phyloP scores from a whole-genome alignment of 805 yeast species.

The Kuraishia molischiana region DNA sequence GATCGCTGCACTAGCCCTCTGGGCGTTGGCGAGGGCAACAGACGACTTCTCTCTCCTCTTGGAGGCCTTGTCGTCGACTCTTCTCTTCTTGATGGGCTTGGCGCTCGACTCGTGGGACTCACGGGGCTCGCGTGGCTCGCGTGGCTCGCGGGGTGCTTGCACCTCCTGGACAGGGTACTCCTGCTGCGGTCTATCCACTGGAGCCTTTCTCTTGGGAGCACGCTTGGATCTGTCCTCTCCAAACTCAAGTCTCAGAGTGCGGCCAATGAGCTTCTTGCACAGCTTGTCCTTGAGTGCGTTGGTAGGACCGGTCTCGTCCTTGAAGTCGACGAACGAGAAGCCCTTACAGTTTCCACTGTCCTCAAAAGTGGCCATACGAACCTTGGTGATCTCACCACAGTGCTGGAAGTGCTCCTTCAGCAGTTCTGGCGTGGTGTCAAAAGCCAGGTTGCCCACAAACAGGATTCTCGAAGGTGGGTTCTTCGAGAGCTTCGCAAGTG shows the following conservation, averaged over 20 bases:
- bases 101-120: slow-evolving; percentile 2
- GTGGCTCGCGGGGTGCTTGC: slow-evolving; percentile 1
- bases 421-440: slow-evolving; percentile 78
- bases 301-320: slow-evolving; percentile 72
- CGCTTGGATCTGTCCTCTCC: slow-evolving; percentile 93
- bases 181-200: slow-evolving; percentile 15
- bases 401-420: slow-evolving; percentile 78
- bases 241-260: slow-evolving; percentile 77
- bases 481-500: slow-evolving; percentile 36
- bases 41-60: slow-evolving; percentile 62
- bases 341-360: slow-evolving; percentile 96
- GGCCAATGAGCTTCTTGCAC: slow-evolving; percentile 56
- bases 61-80: slow-evolving; percentile 12
- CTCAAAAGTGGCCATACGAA: slow-evolving; percentile 97
- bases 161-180: slow-evolving; percentile 12
- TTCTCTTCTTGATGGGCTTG: slow-evolving; percentile 8
- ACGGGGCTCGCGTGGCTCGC: slow-evolving; percentile 3
- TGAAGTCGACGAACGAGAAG: slow-evolving; percentile 86
- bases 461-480: slow-evolving; percentile 85
- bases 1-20: slow-evolving; percentile 81
- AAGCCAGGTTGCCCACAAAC: slow-evolving; percentile 89
- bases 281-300: slow-evolving; percentile 67
- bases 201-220: slow-evolving; percentile 26
- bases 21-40: slow-evolving; percentile 80
- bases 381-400: slow-evolving; percentile 76